A percentile compares a stretch with the other conserved stretches of the same genome.
phyloP scores from a whole-genome alignment of 805 yeast species.

The Candida saitoana region DNA sequence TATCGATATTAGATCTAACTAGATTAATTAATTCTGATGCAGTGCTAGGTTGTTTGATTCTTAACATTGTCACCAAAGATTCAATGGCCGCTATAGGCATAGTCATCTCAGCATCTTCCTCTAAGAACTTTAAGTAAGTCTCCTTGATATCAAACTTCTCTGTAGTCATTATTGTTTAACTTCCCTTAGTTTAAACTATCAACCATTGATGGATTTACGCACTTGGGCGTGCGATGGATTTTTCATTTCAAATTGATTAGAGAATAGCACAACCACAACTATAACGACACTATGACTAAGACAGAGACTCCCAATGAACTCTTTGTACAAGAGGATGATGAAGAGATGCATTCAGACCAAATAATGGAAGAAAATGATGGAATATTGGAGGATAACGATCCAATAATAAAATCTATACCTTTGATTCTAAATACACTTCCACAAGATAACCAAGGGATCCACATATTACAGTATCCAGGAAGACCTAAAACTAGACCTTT shows the following conservation, averaged over 20 bases:
- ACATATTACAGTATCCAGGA: conserved; percentile 50
- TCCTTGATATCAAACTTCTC: conserved; percentile 68
- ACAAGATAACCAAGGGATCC: conserved; percentile 21
- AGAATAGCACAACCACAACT: no score
- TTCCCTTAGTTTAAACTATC: no score
- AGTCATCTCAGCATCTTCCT: conserved; percentile 93
- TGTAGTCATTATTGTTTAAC: conserved; percentile 9
- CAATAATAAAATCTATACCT: conserved; percentile 38
- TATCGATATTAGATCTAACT: conserved; percentile 70
- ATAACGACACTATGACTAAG: background rate
- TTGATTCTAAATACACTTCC: conserved; percentile 25
- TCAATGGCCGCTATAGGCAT: conserved; percentile 99
- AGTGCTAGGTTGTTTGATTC: conserved; percentile 83
- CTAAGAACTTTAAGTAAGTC: conserved; percentile 73
- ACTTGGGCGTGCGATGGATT: background rate
- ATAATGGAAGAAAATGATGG: background rate
- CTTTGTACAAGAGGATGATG: conserved; percentile 6
- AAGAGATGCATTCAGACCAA: conserved; percentile 5
- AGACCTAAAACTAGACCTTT: conserved; percentile 44
- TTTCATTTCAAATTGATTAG: no score
- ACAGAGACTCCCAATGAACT: background rate
- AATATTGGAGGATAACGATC: conserved; percentile 27
- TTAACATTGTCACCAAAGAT: conserved; percentile 77
- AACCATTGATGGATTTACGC: no score
- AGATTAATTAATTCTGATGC: conserved; percentile 87